These are phyloP conservation scores for Cercospora berteroae DNA, from an alignment of 2,329 filamentous ascomycete genomes.

Conservation along the genomic window DNA sequence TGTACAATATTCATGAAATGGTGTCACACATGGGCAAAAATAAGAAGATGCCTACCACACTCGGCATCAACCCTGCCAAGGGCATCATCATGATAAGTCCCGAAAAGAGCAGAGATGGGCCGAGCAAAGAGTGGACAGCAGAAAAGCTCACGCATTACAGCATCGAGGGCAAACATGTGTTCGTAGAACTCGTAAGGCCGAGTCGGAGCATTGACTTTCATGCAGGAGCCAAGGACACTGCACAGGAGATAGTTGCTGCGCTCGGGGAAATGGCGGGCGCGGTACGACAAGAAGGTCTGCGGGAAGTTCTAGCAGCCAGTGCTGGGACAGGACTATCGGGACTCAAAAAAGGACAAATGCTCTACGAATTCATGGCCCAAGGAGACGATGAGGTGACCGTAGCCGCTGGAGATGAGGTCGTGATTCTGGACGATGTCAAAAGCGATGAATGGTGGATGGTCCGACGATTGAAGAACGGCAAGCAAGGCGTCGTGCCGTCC, in stretches of 20 bases:
- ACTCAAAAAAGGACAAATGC: constrained; percentile 78
- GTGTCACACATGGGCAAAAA: constrained; percentile 93
- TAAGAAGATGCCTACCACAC: constrained; percentile 96
- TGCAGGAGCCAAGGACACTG: constrained; percentile 94
- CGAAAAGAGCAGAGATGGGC: constrained; percentile 77
- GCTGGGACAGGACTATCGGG: constrained; percentile 56
- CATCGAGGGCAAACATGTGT: constrained; percentile 96
- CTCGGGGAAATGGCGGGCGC: constrained; percentile 88
- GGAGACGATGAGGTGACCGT: constrained; percentile 96
- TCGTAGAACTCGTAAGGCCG: constrained; percentile 85
- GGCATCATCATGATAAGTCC: constrained; percentile 88
- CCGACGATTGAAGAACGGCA: constrained; percentile 81
- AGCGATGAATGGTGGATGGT: constrained; percentile 99
- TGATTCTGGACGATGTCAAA: constrained; percentile 83
- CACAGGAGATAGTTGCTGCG: constrained; percentile 83
- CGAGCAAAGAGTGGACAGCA: constrained; percentile 87
- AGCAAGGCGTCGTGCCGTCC: constrained; percentile 92
- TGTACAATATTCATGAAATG: constrained; percentile 98
- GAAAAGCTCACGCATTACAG: constrained; percentile 97
- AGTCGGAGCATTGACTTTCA: constrained; percentile 97
- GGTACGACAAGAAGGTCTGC: constrained; percentile 74
- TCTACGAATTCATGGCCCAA: constrained; percentile 96
- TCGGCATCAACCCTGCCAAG: constrained; percentile 88
- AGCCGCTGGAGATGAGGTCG: constrained; percentile 81
- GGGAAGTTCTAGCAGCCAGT: constrained; percentile 81